Base-by-base conservation (phyloP, 306 rosid species). In the Lathyrus sativus region DNA sequence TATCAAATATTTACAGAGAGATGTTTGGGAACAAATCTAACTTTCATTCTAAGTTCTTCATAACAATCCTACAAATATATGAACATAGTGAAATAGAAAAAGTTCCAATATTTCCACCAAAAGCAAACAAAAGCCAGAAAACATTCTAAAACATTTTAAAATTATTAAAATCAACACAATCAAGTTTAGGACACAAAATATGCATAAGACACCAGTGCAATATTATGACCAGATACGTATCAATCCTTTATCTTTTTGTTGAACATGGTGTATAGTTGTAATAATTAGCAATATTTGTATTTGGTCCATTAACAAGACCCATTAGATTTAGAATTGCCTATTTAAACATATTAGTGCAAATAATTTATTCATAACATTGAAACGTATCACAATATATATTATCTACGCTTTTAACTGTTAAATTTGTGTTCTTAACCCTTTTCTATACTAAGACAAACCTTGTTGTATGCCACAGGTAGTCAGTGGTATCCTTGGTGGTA, bases 401-500 rank as follows among this genome's bases (percentile, higher is more conserved):
- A 5, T 31, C 37, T 31, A 31, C 37, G 3, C 37, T 55, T 62
- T 62, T 19, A 22, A 39, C 11, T 38, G 60, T 70, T 58, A 1
- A 9, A 50, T 22, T 61, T 7, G 18, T 49, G 62, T 42, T 12
- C 54, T 61, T 54, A 11, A 65, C 39, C 13, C 4, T 3, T 26
- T 62, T 38, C 61, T 29, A 56, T 42, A 15, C 38, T 4, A 35
- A 77, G 72, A 85, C 89, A 64, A 79, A 92, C 98, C 98, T 92
- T 65, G 93, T 89, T 41, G 91, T 85, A 76, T 86, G 85, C 98
- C 98, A 92, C 59, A 92, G 84, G 69, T 90, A 90, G 80, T 92
- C 98, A 12, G 98, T 88, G 45, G 91, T 82, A 75, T 88, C 96
- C 85, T 89, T 92, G 74, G 98, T 90, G 50, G 96, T 92, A 72